phyloP scores from a whole-genome alignment of 2,329 filamentous ascomycete genomes.

The Neurospora sp. region DNA sequence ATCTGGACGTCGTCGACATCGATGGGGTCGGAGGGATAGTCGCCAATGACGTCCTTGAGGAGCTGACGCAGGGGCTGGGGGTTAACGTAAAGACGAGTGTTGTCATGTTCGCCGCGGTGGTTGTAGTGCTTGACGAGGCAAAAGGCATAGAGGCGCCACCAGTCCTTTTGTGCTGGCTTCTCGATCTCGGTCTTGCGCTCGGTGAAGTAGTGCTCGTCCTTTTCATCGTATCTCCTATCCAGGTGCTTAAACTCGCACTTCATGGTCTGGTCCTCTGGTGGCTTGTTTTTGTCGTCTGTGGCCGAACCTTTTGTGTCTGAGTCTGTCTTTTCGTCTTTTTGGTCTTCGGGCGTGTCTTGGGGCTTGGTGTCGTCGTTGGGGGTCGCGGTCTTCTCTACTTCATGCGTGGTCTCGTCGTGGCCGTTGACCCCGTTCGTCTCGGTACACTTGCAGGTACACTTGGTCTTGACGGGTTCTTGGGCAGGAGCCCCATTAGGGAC shows the following conservation, averaged over 20 bases:
- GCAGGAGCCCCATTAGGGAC: neutral
- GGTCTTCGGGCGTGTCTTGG: neutral
- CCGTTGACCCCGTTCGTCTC: neutral
- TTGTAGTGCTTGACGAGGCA: conserved; percentile 20
- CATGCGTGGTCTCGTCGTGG: neutral
- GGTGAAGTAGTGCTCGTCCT: conserved; percentile 19
- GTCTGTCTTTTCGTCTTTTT: neutral
- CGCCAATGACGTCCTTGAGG: conserved; percentile 18
- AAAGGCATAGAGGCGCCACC: conserved; percentile 23
- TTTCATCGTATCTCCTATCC: conserved; percentile 19
- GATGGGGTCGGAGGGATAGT: conserved; percentile 21
- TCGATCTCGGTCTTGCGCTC: conserved; percentile 17
- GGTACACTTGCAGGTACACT: neutral
- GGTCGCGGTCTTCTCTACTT: neutral
- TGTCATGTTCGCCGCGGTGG: conserved; percentile 12
- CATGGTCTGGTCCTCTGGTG: conserved; percentile 19
- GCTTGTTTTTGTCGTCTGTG: conserved; percentile 2
- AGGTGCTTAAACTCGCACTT: conserved; percentile 21
- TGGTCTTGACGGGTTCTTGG: neutral
- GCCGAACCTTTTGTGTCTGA: neutral
- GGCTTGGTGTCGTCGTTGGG: neutral
- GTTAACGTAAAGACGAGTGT: conserved; percentile 21
- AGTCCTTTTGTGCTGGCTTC: conserved; percentile 18
- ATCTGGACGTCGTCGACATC: conserved; percentile 18
- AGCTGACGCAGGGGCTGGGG: conserved; percentile 20